Evolutionary conservation across 2,329 filamentous ascomycete genomes (phyloP).

Genomic region (Cytospora leucostoma): DNA sequence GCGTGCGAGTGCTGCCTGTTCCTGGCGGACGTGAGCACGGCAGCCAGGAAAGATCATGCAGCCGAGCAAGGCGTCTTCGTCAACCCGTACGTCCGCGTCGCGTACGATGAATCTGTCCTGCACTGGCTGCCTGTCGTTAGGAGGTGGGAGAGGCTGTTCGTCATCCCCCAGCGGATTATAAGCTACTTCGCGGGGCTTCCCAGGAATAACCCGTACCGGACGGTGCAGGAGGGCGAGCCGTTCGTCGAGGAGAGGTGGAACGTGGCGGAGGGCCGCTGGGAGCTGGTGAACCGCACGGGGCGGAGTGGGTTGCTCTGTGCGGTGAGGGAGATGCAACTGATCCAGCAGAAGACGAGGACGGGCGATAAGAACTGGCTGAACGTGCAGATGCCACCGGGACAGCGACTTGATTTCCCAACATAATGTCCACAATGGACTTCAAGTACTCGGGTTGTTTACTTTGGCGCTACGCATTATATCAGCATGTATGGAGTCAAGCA

Average conservation of each 20-base stretch:
- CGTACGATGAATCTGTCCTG: constrained; percentile 61
- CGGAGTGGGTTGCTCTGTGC: constrained; percentile 59
- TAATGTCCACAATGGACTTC: constrained; percentile 9
- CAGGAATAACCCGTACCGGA: constrained; percentile 59
- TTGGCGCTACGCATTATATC: no score
- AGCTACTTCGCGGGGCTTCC: constrained; percentile 60
- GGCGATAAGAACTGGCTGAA: constrained; percentile 41
- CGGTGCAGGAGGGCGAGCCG: constrained; percentile 57
- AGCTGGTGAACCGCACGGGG: constrained; percentile 46
- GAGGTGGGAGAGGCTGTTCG: constrained; percentile 67
- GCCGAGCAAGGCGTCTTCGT: constrained; percentile 64
- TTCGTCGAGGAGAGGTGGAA: constrained; percentile 55
- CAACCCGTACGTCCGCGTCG: constrained; percentile 74
- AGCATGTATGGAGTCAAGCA: neutral
- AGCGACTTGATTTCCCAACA: constrained; percentile 38
- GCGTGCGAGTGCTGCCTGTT: constrained; percentile 66
- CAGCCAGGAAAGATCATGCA: constrained; percentile 40
- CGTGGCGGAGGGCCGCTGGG: constrained; percentile 40
- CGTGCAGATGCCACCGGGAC: constrained; percentile 38
- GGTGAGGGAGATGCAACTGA: constrained; percentile 49
- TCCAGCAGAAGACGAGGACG: constrained; percentile 34
- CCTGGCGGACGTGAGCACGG: constrained; percentile 48
- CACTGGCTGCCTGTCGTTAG: constrained; percentile 60
- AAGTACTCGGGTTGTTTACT: no score
- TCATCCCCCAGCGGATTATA: constrained; percentile 58